Conservation (phyloP, 306 rosid species). For the Coriaria nepalensis region DNA sequence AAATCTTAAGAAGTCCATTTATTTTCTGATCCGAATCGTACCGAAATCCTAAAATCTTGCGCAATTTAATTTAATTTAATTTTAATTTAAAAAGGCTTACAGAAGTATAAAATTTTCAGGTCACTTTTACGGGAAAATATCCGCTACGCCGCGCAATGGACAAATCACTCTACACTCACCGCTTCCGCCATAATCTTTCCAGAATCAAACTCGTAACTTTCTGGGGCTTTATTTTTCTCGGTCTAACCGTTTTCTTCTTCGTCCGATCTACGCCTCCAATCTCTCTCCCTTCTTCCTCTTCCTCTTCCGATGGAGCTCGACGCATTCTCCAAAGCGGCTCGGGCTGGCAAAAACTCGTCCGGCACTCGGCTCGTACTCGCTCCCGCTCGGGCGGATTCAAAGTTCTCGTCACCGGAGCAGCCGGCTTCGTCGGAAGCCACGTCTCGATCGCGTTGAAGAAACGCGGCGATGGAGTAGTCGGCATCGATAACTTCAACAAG, state of each 20-base stretch:
- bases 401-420: constrained; percentile 24
- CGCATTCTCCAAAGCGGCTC: constrained; percentile 18
- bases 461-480: constrained; percentile 24
- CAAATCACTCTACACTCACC: constrained; percentile 2
- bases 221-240: constrained; percentile 3
- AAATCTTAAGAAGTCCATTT: too few relatives aligned
- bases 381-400: not conserved
- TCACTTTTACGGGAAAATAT: too few relatives aligned
- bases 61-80: too few relatives aligned
- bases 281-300: constrained; percentile 4
- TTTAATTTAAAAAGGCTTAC: too few relatives aligned
- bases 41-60: too few relatives aligned
- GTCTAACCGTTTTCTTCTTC: too few relatives aligned
- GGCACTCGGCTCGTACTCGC: not conserved
- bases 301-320: constrained; percentile 1
- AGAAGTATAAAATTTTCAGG: too few relatives aligned
- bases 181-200: constrained; percentile 7
- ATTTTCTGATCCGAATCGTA: too few relatives aligned
- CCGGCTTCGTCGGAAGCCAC: constrained; percentile 24
- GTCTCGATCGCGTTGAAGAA: constrained; percentile 21
- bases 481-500: constrained; percentile 22
- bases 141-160: too few relatives aligned
- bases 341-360: constrained; percentile 7
- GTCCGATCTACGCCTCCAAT: too few relatives aligned
- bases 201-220: constrained; percentile 15